Evolutionary conservation across 331 rosid species (phyloP).

Genomic region (Phaseolus coccineus): DNA sequence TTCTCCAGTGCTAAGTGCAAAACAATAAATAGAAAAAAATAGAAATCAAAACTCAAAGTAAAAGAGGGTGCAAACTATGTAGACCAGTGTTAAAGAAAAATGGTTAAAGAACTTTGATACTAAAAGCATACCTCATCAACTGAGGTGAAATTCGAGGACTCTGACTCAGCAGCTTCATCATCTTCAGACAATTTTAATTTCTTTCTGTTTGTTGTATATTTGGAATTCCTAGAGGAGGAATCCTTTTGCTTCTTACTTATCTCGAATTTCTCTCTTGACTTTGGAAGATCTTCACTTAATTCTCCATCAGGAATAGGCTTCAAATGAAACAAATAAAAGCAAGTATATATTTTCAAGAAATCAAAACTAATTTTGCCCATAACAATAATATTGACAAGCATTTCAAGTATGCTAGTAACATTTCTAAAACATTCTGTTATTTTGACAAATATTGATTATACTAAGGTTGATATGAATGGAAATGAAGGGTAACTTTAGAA

Average conservation of each 20-base stretch:
- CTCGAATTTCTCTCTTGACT: background rate
- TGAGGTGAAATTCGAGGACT: background rate
- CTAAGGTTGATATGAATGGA: background rate
- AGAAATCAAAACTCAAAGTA: background rate
- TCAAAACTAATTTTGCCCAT: background rate
- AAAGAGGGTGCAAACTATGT: background rate
- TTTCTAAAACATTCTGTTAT: background rate
- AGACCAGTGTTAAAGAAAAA: background rate
- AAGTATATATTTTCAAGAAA: background rate
- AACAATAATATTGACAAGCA: too few relatives aligned
- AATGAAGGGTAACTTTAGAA: background rate
- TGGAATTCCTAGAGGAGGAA: background rate
- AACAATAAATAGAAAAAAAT: background rate
- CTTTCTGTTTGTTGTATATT: background rate
- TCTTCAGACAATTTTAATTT: background rate
- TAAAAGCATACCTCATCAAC: background rate
- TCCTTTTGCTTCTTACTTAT: background rate
- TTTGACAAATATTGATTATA: too few relatives aligned
- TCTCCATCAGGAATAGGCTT: constrained; percentile 21
- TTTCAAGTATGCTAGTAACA: background rate
- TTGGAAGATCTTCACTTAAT: background rate
- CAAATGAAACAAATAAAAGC: background rate
- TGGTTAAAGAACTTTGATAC: background rate
- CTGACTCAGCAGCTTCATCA: background rate
- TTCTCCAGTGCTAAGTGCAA: background rate